Percentiles rank a stretch among this genome's conserved stretches.
phyloP scores from a whole-genome alignment of 2,329 filamentous ascomycete genomes.

The Cytospora paraplurivora region DNA sequence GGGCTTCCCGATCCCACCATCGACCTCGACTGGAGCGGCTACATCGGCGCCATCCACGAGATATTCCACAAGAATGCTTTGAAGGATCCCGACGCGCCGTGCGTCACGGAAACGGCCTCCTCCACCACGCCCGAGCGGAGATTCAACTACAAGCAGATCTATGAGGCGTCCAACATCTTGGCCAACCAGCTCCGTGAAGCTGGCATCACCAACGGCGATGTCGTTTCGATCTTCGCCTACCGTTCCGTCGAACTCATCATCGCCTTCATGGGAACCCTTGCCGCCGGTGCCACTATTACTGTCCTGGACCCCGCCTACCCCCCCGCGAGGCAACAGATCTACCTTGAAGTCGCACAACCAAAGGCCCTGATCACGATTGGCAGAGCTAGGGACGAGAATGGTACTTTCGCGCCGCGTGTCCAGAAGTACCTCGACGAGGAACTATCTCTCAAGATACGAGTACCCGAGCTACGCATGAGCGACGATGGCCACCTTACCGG shows the following conservation, averaged over 20 bases:
- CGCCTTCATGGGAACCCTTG: constrained; percentile 75
- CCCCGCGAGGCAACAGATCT: constrained; percentile 72
- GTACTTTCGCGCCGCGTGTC: constrained; percentile 53
- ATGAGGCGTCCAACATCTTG: constrained; percentile 78
- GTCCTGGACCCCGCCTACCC: constrained; percentile 83
- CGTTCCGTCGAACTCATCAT: constrained; percentile 67
- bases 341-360: constrained; percentile 73
- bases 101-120: constrained; percentile 52
- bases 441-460: constrained; percentile 68
- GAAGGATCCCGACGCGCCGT: constrained; percentile 62
- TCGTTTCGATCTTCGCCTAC: constrained; percentile 90
- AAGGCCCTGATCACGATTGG: constrained; percentile 70
- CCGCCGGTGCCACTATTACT: constrained; percentile 62
- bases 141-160: constrained; percentile 85
- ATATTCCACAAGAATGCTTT: constrained; percentile 68
- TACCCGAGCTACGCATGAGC: constrained; percentile 71
- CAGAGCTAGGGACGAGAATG: constrained; percentile 68
- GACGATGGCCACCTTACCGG: constrained; percentile 72
- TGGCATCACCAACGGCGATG: constrained; percentile 76
- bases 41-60: constrained; percentile 67
- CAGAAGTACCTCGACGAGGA: constrained; percentile 70
- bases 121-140: constrained; percentile 55
- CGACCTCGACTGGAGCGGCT: constrained; percentile 68
- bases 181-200: constrained; percentile 77
- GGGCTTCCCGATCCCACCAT: constrained; percentile 63